A percentile compares a stretch with the other conserved stretches of the same genome.
These are phyloP conservation scores for Perkinsela sp. DNA, from an alignment of 208 protist species.

Conservation along the genomic window DNA sequence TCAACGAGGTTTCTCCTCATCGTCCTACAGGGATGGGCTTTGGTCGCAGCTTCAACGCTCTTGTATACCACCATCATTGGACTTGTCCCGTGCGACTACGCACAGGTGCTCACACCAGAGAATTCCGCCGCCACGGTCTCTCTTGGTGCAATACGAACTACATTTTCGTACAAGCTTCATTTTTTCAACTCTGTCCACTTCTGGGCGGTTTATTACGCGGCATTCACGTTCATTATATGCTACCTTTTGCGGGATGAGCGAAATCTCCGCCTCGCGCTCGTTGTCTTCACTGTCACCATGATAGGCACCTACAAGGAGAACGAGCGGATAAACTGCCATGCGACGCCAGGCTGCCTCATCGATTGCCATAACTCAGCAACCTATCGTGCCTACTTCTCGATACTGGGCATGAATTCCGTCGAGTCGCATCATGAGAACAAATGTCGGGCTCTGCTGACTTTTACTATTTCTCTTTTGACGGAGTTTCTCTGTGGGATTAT, in stretches of 20 bases:
- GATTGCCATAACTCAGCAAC: not conserved
- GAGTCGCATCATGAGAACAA: not conserved
- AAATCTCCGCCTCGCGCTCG: not conserved
- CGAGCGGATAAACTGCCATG: not conserved
- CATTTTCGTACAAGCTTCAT: not conserved
- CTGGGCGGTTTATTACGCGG: not conserved
- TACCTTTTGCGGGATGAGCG: not conserved
- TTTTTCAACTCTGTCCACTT: conserved; percentile 1
- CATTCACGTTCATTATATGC: not conserved
- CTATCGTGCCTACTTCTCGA: not conserved
- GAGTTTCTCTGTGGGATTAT: not conserved
- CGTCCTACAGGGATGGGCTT: not conserved
- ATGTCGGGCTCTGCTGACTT: not conserved
- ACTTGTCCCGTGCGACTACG: not conserved
- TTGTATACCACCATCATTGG: not conserved
- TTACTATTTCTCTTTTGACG: not conserved
- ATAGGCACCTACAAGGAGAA: not conserved
- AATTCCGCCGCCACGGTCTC: too few relatives aligned
- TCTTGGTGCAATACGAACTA: not conserved
- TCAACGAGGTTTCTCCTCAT: not conserved
- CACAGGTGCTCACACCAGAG: not conserved
- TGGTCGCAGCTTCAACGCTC: not conserved
- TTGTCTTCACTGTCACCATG: not conserved
- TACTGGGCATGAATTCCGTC: not conserved
- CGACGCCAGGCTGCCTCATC: not conserved